Base-by-base conservation (phyloP, 2,329 filamentous ascomycete species). In the Cryphonectria japonica region DNA sequence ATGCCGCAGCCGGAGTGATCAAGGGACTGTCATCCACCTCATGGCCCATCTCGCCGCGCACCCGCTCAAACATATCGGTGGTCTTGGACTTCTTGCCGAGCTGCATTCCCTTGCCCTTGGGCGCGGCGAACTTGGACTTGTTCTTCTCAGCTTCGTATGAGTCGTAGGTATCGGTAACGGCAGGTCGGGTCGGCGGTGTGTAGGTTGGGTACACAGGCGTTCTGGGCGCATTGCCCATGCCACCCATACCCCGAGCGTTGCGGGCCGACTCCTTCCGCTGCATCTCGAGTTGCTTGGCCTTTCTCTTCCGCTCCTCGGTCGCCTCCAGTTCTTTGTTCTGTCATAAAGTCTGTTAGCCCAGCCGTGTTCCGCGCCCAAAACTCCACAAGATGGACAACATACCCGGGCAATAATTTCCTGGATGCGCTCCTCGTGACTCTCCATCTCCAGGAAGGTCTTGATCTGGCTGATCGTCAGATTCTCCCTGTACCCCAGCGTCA, bases 391-490 rank as follows among this genome's bases (percentile, higher is more conserved):
- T 37, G 37, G 22, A 29, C 41, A 41, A 77, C 86, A 74, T 89
- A 95, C 93, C 80, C 94, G 88, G 73, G 94, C 94, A 79, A 98
- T 98, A 74, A 98, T 99, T 80, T 98, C 96, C 82, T 99, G 96
- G 76, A 99, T 98, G 79, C 96, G 91, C 87, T 99, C 96, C 83
- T 99, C 97, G 79, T 99, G 96, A 82, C 92, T 96, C 83, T 99
- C 96, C 96, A 99, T 99, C 79, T 98, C 97, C 76, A 99, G 83
- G 86, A 99, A 99, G 2, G 96, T 98, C 88, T 97, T 98, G 86
- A 99, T 99, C 84, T 99, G 97, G 82, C 91, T 93, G 77, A 99
- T 89, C 34, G 95, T 97, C 76, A 99, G 85, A 82, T 99, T 99
- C 85, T 99, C 96, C 78, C 96, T 85, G 84, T 99, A 98, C 16